These are phyloP conservation scores for Lachancea dasiensis DNA, from an alignment of 805 yeast genomes.

Conservation along the genomic window DNA sequence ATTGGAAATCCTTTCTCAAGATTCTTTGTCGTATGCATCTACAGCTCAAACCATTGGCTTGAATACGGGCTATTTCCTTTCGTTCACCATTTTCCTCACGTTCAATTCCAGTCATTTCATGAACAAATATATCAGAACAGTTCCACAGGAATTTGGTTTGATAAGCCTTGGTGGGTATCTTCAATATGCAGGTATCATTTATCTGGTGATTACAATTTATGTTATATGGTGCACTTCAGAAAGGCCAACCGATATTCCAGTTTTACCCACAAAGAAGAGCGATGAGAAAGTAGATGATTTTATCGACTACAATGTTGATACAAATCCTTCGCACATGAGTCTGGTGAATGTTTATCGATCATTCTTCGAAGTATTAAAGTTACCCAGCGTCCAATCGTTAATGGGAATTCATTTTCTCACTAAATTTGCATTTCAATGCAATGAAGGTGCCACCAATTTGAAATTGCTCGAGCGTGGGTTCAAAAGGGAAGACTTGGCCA, in stretches of 20 bases:
- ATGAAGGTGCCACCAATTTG: conserved; percentile 91
- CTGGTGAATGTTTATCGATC: conserved; percentile 53
- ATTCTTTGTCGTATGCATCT: conserved; percentile 82
- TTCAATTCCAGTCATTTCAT: conserved; percentile 90
- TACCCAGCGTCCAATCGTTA: conserved; percentile 67
- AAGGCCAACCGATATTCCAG: conserved; percentile 41
- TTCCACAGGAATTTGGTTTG: conserved; percentile 59
- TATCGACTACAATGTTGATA: conserved; percentile 23
- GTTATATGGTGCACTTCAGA: conserved; percentile 62
- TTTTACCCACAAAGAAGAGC: conserved; percentile 13
- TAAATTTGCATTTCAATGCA: conserved; percentile 90
- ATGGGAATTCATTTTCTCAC: conserved; percentile 70
- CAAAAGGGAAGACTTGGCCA: conserved; percentile 86
- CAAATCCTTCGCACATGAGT: conserved; percentile 27
- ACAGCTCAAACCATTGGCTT: conserved; percentile 97
- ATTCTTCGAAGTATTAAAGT: conserved; percentile 62
- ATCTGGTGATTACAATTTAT: conserved; percentile 57
- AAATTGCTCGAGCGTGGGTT: conserved; percentile 88
- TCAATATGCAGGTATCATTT: conserved; percentile 68
- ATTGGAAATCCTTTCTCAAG: conserved; percentile 71
- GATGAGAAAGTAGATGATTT: conserved; percentile 14
- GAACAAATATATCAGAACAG: conserved; percentile 66
- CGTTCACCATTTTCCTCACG: conserved; percentile 88
- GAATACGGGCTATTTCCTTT: conserved; percentile 85
- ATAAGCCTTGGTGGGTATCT: conserved; percentile 65